phyloP scores from a whole-genome alignment of 345 rosid genomes.

The Rhodamnia rubescens region DNA sequence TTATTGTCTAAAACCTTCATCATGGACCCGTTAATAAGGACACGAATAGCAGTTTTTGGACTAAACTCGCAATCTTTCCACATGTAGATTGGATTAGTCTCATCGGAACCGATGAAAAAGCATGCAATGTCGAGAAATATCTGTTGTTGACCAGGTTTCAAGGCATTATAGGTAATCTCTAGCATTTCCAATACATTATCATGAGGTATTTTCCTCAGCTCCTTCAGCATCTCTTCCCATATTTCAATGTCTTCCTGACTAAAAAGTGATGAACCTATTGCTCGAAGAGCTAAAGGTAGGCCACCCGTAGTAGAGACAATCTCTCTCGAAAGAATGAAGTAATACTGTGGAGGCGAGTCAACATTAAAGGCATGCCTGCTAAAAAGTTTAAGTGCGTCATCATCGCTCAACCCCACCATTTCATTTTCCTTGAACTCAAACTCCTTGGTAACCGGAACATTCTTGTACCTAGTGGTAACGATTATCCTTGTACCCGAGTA shows the following conservation, averaged over 20 bases:
- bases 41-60: neutral
- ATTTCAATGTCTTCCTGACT: neutral
- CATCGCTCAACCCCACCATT: neutral
- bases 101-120: neutral
- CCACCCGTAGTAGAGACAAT: neutral
- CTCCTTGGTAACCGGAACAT: neutral
- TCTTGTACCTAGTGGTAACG: neutral
- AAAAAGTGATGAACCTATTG: neutral
- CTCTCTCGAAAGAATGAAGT: neutral
- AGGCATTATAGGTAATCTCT: neutral
- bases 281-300: neutral
- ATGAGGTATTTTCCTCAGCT: neutral
- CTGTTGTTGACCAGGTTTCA: rapidly evolving
- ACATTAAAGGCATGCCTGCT: neutral
- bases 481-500: rapidly evolving
- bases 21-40: neutral
- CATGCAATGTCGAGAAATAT: neutral
- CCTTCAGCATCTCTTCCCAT: neutral
- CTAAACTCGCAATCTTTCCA: neutral
- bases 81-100: neutral
- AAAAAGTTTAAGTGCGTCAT: neutral
- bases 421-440: neutral
- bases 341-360: rapidly evolving
- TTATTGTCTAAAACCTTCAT: neutral
- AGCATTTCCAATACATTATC: neutral